phyloP scores from a whole-genome alignment of 176 grass and related monocot species.

The Carex myosuroides region DNA sequence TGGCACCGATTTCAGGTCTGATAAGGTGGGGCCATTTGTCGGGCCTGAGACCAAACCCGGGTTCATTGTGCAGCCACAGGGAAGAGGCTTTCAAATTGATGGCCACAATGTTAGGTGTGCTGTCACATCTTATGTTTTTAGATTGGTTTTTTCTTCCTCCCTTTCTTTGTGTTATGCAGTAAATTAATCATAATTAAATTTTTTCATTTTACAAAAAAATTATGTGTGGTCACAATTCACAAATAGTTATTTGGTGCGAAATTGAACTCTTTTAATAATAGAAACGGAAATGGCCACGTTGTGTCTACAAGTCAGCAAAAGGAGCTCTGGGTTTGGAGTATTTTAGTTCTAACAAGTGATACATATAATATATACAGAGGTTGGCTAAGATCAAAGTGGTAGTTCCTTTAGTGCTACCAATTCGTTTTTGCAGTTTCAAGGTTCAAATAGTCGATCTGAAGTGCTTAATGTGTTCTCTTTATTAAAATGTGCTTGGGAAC shows the following conservation, averaged over 20 bases:
- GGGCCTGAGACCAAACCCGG: constrained; percentile 19
- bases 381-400: no score
- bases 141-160: not conserved
- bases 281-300: not conserved
- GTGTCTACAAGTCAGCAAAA: not conserved
- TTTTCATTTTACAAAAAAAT: not conserved
- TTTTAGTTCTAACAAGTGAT: not conserved
- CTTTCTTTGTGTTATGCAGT: not conserved
- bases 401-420: no score
- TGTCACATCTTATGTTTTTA: not conserved
- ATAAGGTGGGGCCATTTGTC: constrained; percentile 23
- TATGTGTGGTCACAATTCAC: not conserved
- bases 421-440: no score
- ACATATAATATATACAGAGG: no score
- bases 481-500: no score
- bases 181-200: not conserved
- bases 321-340: not conserved
- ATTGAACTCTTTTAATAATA: not conserved
- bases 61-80: constrained; percentile 31
- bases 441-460: no score
- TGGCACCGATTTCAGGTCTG: constrained; percentile 50
- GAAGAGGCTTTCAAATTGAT: constrained; percentile 37
- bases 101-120: constrained; percentile 47
- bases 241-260: not conserved
- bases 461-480: no score